Evolutionary conservation across 768 basidiomycete genomes (phyloP).

Genomic region (Pleurotus tuoliensis): DNA sequence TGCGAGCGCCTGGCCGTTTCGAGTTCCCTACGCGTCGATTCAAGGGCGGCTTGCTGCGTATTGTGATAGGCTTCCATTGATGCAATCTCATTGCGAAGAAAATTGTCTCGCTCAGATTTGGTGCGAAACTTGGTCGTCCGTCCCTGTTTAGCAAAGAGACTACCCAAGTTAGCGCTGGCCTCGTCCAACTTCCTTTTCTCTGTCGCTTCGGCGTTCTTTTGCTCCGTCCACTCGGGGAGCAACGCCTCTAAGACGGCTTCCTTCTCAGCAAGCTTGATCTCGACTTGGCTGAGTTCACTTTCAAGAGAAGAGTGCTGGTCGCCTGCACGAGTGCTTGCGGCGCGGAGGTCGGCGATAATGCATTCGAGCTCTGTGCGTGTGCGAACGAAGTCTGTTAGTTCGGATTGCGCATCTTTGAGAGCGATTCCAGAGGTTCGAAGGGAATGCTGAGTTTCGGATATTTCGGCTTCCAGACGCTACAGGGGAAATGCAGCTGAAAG

Average conservation of each 20-base stretch:
- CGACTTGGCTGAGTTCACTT: conserved; percentile 58
- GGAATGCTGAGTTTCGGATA: conserved; percentile 65
- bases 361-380: conserved; percentile 86
- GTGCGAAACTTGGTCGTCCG: conserved; percentile 82
- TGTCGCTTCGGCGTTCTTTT: conserved; percentile 43
- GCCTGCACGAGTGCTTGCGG: conserved; percentile 60
- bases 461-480: conserved; percentile 70
- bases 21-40: conserved; percentile 48
- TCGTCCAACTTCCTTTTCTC: conserved; percentile 73
- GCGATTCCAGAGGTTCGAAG: conserved; percentile 68
- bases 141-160: conserved; percentile 88
- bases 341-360: conserved; percentile 69
- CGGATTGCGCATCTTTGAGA: conserved; percentile 72
- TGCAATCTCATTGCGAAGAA: conserved; percentile 73
- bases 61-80: conserved; percentile 60
- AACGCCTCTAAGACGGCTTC: conserved; percentile 61
- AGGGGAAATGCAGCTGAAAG: not conserved
- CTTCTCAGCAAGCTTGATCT: conserved; percentile 57
- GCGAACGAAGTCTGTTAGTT: conserved; percentile 84
- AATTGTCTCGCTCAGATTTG: conserved; percentile 79
- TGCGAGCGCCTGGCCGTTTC: conserved; percentile 43
- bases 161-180: conserved; percentile 62
- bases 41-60: conserved; percentile 54
- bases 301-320: conserved; percentile 62
- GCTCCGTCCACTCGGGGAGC: conserved; percentile 66